Conservation (phyloP, 2,329 filamentous ascomycete genomes). For the Diaporthe helianthi region DNA sequence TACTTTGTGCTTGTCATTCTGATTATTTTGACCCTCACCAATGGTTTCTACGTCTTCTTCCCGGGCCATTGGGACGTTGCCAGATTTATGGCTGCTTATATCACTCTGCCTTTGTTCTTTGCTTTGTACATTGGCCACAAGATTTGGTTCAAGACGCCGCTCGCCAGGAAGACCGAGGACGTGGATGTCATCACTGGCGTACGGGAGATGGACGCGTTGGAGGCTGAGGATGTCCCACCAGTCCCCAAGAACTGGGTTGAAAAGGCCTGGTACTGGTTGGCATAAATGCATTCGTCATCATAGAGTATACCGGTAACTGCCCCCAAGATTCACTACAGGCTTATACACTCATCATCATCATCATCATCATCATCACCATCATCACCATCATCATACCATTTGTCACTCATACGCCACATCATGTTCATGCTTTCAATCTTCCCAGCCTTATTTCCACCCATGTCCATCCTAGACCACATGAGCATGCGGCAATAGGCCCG, state of each 20-base stretch:
- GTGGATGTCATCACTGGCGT: conserved; percentile 65
- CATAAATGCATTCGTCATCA: conserved; percentile 40
- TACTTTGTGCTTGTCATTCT: conserved; percentile 66
- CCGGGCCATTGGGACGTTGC: conserved; percentile 66
- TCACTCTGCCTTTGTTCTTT: conserved; percentile 68
- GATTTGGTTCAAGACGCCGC: conserved; percentile 53
- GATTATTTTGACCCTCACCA: conserved; percentile 70
- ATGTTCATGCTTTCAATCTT: background rate
- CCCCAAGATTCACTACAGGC: no score
- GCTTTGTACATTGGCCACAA: conserved; percentile 69
- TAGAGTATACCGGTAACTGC: background rate
- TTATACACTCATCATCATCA: background rate
- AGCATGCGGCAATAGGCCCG: background rate
- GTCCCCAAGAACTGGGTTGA: conserved; percentile 59
- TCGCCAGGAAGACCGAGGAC: conserved; percentile 51
- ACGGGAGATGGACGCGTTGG: conserved; percentile 67
- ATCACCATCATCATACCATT: background rate
- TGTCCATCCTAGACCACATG: background rate
- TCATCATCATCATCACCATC: no score
- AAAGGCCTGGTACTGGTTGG: conserved; percentile 64
- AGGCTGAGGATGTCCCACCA: conserved; percentile 53
- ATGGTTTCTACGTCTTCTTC: conserved; percentile 79
- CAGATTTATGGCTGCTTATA: conserved; percentile 70
- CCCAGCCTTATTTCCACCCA: background rate
- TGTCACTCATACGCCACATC: background rate